Evolutionary conservation across 768 basidiomycete genomes (phyloP).

Genomic region (Boletus patriciae): DNA sequence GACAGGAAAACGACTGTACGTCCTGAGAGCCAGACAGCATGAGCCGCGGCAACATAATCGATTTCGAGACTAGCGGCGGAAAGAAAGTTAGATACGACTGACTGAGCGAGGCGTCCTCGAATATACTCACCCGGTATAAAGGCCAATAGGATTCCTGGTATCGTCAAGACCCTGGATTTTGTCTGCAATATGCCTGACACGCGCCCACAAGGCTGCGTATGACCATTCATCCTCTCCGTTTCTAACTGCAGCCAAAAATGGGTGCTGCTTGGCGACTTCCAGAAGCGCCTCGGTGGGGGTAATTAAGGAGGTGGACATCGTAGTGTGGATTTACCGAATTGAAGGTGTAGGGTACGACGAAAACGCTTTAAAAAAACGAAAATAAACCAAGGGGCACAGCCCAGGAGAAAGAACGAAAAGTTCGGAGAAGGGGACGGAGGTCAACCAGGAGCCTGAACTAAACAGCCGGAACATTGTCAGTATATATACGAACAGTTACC

Average conservation of each 20-base stretch:
- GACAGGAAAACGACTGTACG: constrained; percentile 32
- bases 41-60: constrained; percentile 29
- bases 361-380: neutral
- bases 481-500: constrained; percentile 17
- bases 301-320: constrained; percentile 17
- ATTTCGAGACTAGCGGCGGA: constrained; percentile 23
- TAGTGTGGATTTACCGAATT: constrained; percentile 4
- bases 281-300: constrained; percentile 33
- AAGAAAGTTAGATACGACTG: neutral
- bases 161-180: constrained; percentile 25
- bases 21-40: constrained; percentile 32
- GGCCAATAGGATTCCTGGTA: constrained; percentile 26
- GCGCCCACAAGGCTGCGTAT: constrained; percentile 30
- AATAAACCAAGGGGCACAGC: constrained; percentile 18
- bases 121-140: constrained; percentile 23
- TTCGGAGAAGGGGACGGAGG: constrained; percentile 5
- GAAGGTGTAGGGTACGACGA: neutral
- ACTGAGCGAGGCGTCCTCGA: neutral
- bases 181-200: constrained; percentile 27
- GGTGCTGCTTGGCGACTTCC: constrained; percentile 32
- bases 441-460: constrained; percentile 8
- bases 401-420: constrained; percentile 12
- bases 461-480: neutral
- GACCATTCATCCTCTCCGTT: constrained; percentile 25
- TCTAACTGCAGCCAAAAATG: constrained; percentile 18